Evolutionary conservation across 2,329 filamentous ascomycete species (phyloP), one percentile per base, ranked within the genome.

Genomic region (Hypoxylon sp.): DNA sequence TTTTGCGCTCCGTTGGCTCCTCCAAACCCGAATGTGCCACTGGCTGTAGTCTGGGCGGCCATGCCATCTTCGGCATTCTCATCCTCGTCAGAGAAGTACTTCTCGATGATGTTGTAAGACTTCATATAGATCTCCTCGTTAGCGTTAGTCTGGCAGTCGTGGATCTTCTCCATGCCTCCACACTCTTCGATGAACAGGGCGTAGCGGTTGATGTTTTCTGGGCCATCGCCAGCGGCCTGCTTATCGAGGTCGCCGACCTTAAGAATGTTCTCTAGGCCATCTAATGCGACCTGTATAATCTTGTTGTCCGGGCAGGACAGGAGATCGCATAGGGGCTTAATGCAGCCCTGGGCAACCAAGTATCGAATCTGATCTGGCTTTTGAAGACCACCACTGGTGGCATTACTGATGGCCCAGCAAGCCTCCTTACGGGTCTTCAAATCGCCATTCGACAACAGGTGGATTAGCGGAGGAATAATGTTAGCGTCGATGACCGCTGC

Each of bases 121-220:
- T 99, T 99, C 93, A 99, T 97, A 82, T 99, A 99, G 66, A 99
- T 99, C 77, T 99, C 94, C 78, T 99, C 94, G 77, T 99, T 99
- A 79, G 93, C 93, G 68, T 99, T 99, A 80, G 95, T 97, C 81
- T 99, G 94, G 84, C 94, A 97, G 66, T 97, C 93, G 77, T 99
- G 94, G 65, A 99, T 97, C 87, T 97, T 97, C 80, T 97, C 94
- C 94, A 99, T 99, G 62, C 94, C 94, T 68, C 91, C 91, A 63
- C 92, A 96, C 76, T 99, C 94, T 77, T 99, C 94, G 63, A 99
- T 99, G 76, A 96, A 97, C 59, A 99, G 83, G 35, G 94, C 94
- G 68, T 96, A 99, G 61, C 90, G 88, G 85, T 99, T 99, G 78
- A 99, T 91, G 40, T 86, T 83, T 59, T 93, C 89, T 42, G 81